Percentiles rank a stretch among this genome's conserved stretches.
Conservation (phyloP, 1,284 basidiomycete genomes). For the Leccinum griseonigrum region DNA sequence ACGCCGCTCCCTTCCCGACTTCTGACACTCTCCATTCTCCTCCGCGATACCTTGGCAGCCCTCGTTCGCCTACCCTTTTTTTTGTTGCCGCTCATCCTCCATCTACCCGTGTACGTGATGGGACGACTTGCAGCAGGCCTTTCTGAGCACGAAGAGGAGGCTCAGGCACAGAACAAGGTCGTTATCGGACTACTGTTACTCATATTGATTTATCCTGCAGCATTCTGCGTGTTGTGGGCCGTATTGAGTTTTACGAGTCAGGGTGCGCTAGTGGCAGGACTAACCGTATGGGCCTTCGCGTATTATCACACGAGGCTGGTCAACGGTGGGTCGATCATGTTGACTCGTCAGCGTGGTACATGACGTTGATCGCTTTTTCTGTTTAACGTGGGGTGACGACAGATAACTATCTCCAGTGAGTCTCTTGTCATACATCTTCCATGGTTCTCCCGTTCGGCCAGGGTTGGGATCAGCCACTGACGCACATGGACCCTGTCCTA, state of each 20-base stretch:
- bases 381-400: slow-evolving; percentile 7
- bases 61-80: slow-evolving; percentile 84
- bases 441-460: slow-evolving; percentile 8
- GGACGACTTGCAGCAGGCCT: slow-evolving; percentile 71
- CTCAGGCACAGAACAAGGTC: slow-evolving; percentile 91
- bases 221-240: slow-evolving; percentile 81
- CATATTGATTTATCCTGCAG: slow-evolving; percentile 73
- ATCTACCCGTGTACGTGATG: slow-evolving; percentile 82
- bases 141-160: slow-evolving; percentile 86
- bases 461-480: slow-evolving; percentile 19
- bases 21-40: slow-evolving; percentile 71
- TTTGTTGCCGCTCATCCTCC: slow-evolving; percentile 77
- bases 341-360: slow-evolving; percentile 11
- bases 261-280: slow-evolving; percentile 51
- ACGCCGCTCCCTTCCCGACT: slow-evolving; percentile 79
- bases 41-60: slow-evolving; percentile 72
- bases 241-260: slow-evolving; percentile 66
- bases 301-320: slow-evolving; percentile 80
- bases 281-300: slow-evolving; percentile 68
- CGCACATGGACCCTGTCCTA: slow-evolving; percentile 14
- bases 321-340: slow-evolving; percentile 52
- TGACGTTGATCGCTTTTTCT: slow-evolving; percentile 20
- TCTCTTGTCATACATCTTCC: slow-evolving; percentile 15
- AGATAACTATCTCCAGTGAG: slow-evolving; percentile 84
- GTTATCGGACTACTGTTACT: slow-evolving; percentile 78